Conservation (phyloP, 768 basidiomycete species). For the Rhodocollybia butyracea region DNA sequence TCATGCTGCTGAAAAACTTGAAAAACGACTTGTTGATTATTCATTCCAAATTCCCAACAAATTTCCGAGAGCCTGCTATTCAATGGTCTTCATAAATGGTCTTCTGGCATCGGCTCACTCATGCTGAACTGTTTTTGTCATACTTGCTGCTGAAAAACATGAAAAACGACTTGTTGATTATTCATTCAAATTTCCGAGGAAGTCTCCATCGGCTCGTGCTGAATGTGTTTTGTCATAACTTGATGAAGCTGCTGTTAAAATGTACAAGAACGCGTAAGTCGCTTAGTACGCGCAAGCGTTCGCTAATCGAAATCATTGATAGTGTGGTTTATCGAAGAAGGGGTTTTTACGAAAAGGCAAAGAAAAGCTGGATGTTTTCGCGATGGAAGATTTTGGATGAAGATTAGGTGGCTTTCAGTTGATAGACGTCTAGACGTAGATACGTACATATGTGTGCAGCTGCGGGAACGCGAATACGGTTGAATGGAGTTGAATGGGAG, state of each 20-base stretch:
- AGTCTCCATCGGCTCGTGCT: too few relatives aligned
- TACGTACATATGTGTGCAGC: too few relatives aligned
- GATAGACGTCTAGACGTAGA: too few relatives aligned
- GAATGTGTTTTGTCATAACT: too few relatives aligned
- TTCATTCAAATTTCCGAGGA: too few relatives aligned
- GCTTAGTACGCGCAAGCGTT: background rate
- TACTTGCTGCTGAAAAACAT: too few relatives aligned
- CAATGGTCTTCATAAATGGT: conserved; percentile 39
- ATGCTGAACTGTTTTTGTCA: too few relatives aligned
- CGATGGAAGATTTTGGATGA: conserved; percentile 37
- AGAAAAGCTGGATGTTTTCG: conserved; percentile 32
- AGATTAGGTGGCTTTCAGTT: conserved; percentile 32
- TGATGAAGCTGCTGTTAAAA: conserved; percentile 34
- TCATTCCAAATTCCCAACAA: too few relatives aligned
- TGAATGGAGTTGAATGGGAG: too few relatives aligned
- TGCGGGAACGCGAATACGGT: too few relatives aligned
- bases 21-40: conserved; percentile 41
- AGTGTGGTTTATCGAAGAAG: conserved; percentile 41
- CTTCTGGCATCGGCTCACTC: conserved; percentile 28
- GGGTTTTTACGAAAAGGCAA: conserved; percentile 31
- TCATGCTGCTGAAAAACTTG: too few relatives aligned
- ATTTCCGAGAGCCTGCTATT: conserved; percentile 31
- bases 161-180: conserved; percentile 43
- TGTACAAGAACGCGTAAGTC: conserved; percentile 42
- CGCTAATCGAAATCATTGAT: too few relatives aligned